These are phyloP conservation scores for Aspergillus ustus DNA, from an alignment of 2,329 filamentous ascomycete genomes.

Conservation along the genomic window DNA sequence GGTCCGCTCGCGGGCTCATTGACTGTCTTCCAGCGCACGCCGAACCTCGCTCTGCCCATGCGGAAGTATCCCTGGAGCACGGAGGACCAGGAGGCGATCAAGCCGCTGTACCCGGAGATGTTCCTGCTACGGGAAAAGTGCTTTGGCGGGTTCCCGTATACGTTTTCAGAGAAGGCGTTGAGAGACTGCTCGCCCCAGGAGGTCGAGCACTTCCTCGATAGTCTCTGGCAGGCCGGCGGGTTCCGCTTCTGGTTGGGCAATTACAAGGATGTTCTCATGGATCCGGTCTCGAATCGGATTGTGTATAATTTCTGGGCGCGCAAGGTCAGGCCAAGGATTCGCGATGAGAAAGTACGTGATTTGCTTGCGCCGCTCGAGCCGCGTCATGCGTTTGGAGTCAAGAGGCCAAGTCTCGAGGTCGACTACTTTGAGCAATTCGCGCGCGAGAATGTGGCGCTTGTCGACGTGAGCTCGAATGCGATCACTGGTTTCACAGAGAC, in stretches of 20 bases:
- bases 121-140: conserved; percentile 53
- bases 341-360: conserved; percentile 55
- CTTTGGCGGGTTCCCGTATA: conserved; percentile 60
- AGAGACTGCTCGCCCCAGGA: conserved; percentile 55
- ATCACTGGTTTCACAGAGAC: conserved; percentile 46
- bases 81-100: conserved; percentile 32
- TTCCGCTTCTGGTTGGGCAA: conserved; percentile 57
- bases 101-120: conserved; percentile 53
- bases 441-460: conserved; percentile 51
- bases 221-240: conserved; percentile 57
- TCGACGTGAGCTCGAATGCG: conserved; percentile 46
- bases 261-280: conserved; percentile 57
- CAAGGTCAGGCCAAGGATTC: conserved; percentile 56
- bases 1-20: conserved; percentile 58
- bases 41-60: conserved; percentile 62
- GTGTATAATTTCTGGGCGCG: conserved; percentile 62
- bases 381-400: conserved; percentile 61
- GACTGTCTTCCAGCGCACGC: conserved; percentile 64
- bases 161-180: conserved; percentile 55
- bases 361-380: conserved; percentile 58
- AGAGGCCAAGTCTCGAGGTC: conserved; percentile 55
- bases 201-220: conserved; percentile 54
- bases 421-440: conserved; percentile 58
- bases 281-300: conserved; percentile 55
- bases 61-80: background rate